Percentiles rank a stretch among this genome's conserved stretches.
Evolutionary conservation across 2,329 filamentous ascomycete genomes (phyloP).

Genomic region (Calonectria multiphialidica): DNA sequence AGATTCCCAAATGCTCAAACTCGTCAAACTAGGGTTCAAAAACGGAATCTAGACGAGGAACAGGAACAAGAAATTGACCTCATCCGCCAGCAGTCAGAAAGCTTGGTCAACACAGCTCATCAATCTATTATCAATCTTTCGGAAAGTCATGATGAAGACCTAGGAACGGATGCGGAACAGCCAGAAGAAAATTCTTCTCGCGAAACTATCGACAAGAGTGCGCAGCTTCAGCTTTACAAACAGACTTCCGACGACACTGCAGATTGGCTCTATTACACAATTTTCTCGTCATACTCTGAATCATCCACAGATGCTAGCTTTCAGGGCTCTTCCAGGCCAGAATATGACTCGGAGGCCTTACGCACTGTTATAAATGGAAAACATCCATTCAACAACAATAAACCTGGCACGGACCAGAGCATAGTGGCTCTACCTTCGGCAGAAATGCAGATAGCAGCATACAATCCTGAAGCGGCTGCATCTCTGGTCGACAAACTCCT

Average conservation of each 20-base stretch:
- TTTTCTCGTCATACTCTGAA: neutral
- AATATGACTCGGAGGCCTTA: neutral
- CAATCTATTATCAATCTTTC: neutral
- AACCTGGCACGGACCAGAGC: neutral
- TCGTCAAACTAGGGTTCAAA: neutral
- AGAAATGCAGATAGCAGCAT: neutral
- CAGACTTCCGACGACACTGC: neutral
- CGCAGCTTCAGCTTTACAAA: neutral
- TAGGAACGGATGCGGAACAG: neutral
- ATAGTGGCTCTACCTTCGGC: neutral
- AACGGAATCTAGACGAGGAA: neutral
- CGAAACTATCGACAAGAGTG: neutral
- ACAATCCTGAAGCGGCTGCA: neutral
- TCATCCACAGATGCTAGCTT: neutral
- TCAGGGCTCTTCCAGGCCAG: neutral
- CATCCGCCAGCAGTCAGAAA: slow-evolving; percentile 2
- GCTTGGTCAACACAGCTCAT: neutral
- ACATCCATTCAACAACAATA: neutral
- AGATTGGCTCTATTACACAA: neutral
- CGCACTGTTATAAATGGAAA: neutral
- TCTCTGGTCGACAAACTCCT: neutral
- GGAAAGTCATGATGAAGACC: neutral
- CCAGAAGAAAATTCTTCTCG: neutral
- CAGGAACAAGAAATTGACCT: neutral
- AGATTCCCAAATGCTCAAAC: neutral